These are phyloP conservation scores for Hymenochaete sp. DNA, from an alignment of 1,284 basidiomycete genomes.

Conservation along the genomic window DNA sequence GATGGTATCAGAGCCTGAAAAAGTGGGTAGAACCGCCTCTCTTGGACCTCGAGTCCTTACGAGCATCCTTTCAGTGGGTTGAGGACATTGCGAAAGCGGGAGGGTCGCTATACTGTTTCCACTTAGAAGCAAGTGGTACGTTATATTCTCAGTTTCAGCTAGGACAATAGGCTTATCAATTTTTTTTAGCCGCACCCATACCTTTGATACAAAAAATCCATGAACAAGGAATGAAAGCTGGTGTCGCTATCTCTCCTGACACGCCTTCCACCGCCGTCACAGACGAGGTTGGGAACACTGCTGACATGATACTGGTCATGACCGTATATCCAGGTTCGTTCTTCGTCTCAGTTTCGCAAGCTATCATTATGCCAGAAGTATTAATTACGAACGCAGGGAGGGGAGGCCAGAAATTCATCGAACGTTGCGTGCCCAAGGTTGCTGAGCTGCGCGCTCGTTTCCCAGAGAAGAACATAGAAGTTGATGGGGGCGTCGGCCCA, in stretches of 20 bases:
- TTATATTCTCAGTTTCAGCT: conserved; percentile 16
- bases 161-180: neutral
- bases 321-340: conserved; percentile 83
- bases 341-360: neutral
- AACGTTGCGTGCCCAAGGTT: conserved; percentile 88
- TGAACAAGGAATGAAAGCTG: conserved; percentile 75
- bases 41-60: neutral
- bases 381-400: conserved; percentile 41
- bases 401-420: conserved; percentile 96
- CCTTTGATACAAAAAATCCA: conserved; percentile 74
- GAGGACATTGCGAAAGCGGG: conserved; percentile 90
- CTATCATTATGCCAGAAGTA: neutral
- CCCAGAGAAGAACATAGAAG: conserved; percentile 90
- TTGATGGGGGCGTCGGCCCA: conserved; percentile 94
- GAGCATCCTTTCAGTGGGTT: conserved; percentile 66
- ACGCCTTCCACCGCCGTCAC: conserved; percentile 82
- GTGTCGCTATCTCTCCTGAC: conserved; percentile 90
- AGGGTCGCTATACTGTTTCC: conserved; percentile 94
- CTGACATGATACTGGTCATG: conserved; percentile 96
- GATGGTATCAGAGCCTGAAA: conserved; percentile 96
- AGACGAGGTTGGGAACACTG: conserved; percentile 68
- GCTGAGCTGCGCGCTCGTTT: conserved; percentile 87
- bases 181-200: conserved; percentile 55
- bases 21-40: conserved; percentile 39
- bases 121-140: conserved; percentile 90